Conservation (phyloP, 768 basidiomycete genomes). For the Lentinus tigrinus region DNA sequence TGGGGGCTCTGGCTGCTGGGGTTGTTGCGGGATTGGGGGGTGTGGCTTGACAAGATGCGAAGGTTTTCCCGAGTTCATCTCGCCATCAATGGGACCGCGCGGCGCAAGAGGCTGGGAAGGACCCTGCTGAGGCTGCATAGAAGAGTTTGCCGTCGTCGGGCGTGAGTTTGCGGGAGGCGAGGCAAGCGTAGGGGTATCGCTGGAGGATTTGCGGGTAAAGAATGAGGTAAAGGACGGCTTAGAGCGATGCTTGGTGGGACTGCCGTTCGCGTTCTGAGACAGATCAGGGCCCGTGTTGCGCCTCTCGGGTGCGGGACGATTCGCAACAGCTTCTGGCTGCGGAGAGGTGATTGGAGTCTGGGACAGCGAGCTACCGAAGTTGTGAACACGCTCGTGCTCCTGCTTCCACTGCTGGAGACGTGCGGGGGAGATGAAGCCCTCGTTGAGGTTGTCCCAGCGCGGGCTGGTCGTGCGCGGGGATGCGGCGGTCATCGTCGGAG, state of each 20-base stretch:
- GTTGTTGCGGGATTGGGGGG: conserved; percentile 5
- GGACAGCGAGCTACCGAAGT: conserved; percentile 15
- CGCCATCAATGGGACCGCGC: conserved; percentile 5
- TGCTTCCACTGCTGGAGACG: conserved; percentile 34
- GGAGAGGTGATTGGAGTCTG: conserved; percentile 15
- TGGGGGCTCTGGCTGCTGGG: conserved; percentile 3
- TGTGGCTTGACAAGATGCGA: conserved; percentile 12
- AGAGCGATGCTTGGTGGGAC: conserved; percentile 11
- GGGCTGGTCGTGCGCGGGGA: conserved; percentile 26
- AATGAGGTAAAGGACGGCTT: conserved; percentile 18
- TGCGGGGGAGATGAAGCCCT: conserved; percentile 36
- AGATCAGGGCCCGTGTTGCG: not conserved
- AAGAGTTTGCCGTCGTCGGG: not conserved
- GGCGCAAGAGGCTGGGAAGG: not conserved
- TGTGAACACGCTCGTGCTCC: conserved; percentile 27
- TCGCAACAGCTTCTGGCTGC: not conserved
- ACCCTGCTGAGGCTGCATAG: not conserved
- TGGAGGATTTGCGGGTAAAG: conserved; percentile 17
- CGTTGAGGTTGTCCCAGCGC: conserved; percentile 37
- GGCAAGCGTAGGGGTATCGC: not conserved
- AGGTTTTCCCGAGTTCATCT: not conserved
- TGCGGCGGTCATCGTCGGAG: conserved; percentile 11
- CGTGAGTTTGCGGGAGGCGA: conserved; percentile 1
- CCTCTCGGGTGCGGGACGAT: conserved; percentile 5
- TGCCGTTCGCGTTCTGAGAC: not conserved